A percentile compares a stretch with the other conserved stretches of the same genome.
phyloP scores from a whole-genome alignment of 2,329 filamentous ascomycete genomes.

The Penicillium aurantiogriseum region DNA sequence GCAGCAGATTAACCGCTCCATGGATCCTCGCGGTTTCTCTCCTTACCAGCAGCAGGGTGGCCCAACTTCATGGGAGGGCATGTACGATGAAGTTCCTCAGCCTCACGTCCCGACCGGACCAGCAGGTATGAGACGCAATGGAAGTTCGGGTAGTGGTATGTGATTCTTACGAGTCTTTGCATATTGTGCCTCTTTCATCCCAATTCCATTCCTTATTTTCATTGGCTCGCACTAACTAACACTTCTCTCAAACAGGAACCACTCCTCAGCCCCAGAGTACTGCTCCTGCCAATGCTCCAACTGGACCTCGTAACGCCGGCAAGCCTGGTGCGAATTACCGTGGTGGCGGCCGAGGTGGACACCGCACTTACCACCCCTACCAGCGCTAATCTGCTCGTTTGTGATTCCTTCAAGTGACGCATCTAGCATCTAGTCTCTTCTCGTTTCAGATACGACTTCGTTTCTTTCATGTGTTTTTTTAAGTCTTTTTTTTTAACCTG shows the following conservation, averaged over 20 bases:
- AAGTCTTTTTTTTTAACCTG: slow-evolving; percentile 8
- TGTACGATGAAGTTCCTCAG: slow-evolving; percentile 95
- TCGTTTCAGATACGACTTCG: slow-evolving; percentile 5
- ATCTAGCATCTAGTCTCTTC: neutral
- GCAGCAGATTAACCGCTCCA: slow-evolving; percentile 59
- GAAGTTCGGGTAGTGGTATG: slow-evolving; percentile 44
- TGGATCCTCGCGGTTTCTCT: slow-evolving; percentile 42
- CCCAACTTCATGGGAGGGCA: slow-evolving; percentile 92
- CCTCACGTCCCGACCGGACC: slow-evolving; percentile 63
- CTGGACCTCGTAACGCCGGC: slow-evolving; percentile 92
- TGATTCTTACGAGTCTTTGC: slow-evolving; percentile 27
- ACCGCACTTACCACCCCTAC: slow-evolving; percentile 80
- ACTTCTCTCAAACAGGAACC: slow-evolving; percentile 24
- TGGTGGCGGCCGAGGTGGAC: slow-evolving; percentile 75
- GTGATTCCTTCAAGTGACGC: neutral
- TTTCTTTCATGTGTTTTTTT: slow-evolving; percentile 12
- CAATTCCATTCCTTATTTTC: neutral
- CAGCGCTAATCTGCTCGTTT: slow-evolving; percentile 35
- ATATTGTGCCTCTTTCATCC: slow-evolving; percentile 1
- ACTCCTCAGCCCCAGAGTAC: slow-evolving; percentile 49
- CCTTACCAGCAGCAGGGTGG: slow-evolving; percentile 56
- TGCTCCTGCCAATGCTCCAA: slow-evolving; percentile 80
- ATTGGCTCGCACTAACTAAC: neutral
- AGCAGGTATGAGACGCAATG: slow-evolving; percentile 47
- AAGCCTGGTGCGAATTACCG: slow-evolving; percentile 90